phyloP scores from a whole-genome alignment of 176 grass and related monocot genomes.

The Musa beccarii region DNA sequence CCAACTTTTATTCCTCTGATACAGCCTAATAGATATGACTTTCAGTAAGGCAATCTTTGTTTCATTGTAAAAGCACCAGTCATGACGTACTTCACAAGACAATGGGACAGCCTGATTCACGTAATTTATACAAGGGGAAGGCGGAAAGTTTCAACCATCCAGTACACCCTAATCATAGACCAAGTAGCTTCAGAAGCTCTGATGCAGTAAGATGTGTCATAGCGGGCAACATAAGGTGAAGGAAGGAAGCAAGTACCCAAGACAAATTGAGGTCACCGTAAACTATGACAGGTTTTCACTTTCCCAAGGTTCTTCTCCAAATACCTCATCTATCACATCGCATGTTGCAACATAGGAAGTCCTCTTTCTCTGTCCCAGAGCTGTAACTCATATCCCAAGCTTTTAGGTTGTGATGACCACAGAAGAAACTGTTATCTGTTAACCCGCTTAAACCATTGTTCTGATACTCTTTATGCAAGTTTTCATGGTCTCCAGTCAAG shows the following conservation, averaged over 20 bases:
- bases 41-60: too few species aligned
- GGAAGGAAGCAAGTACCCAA: neutral
- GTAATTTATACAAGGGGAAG: neutral
- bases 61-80: too few species aligned
- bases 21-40: too few species aligned
- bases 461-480: neutral
- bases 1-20: too few species aligned
- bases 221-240: neutral
- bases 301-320: conserved; percentile 47
- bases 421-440: conserved; percentile 11
- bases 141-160: neutral
- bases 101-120: too few species aligned
- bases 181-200: neutral
- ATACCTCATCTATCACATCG: conserved; percentile 80
- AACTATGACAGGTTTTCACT: conserved; percentile 7
- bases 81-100: too few species aligned
- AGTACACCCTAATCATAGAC: neutral
- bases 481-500: neutral
- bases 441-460: neutral
- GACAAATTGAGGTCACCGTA: neutral
- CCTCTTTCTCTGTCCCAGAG: conserved; percentile 35
- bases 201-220: neutral
- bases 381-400: conserved; percentile 46
- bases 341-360: conserved; percentile 43
- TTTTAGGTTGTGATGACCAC: conserved; percentile 34